Evolutionary conservation across 1,139 yeast genomes (phyloP), one percentile per base, ranked within the genome.

Genomic region (Yarrowia galli): DNA sequence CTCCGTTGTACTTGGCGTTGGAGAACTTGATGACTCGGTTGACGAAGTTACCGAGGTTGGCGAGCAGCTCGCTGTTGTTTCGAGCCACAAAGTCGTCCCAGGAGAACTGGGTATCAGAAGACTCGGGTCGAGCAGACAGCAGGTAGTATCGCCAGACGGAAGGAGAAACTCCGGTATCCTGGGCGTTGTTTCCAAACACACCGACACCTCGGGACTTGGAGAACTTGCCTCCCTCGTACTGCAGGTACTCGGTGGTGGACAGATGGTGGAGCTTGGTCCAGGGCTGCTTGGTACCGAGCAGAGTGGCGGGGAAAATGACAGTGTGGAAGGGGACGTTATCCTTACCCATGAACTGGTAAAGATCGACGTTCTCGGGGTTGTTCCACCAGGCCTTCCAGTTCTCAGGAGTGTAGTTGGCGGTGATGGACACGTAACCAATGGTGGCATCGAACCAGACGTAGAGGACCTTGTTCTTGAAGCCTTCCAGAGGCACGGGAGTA

Each of bases 391-490:
- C 77, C 85, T 92, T 87, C 85, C 93, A 91, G 28, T 86, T 86
- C 69, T 90, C 85, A 12, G 64, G 42, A 71, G 92, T 89, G 80
- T 93, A 96, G 79, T 89, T 90, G 40, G 98, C 98, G 49, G 99
- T 96, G 75, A 95, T 95, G 67, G 98, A 92, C 71, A 93, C 88
- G 78, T 95, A 95, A 54, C 99, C 99, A 73, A 95, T 93, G 63
- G 97, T 87, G 58, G 99, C 99, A 80, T 95, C 99, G 74, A 95
- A 95, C 99, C 99, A 95, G 70, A 95, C 99, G 76, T 95, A 95
- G 75, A 95, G 83, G 18, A 95, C 99, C 80, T 95, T 95, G 67
- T 92, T 88, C 73, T 89, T 87, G 81, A 84, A 95, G 23, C 76
- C 78, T 72, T 90, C 87, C 72, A 91, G 81, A 66, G 99, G 99